Base-by-base conservation (phyloP, 192 early-diverging fungal genomes). In the Podila epicladia region DNA sequence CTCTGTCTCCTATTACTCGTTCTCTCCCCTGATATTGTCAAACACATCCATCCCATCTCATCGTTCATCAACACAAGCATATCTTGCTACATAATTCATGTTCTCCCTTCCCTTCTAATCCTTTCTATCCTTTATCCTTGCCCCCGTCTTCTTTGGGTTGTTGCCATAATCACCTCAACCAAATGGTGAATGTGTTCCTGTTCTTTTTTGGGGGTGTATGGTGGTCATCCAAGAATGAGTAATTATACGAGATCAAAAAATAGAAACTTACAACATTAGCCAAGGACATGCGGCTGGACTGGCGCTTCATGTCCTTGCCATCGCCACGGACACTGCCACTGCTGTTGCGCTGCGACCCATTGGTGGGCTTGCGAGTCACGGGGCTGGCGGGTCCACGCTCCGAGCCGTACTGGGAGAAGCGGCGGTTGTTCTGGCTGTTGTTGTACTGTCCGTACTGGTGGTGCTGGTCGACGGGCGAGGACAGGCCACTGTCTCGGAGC, bases 331-430 rank as follows among this genome's bases (percentile, higher is more conserved):
- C 65, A 75, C n/a, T 69, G 51, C 67, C 59, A 59, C 67, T 71
- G 69, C 75, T 78, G 65, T 78, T 78, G 35, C 75, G 64, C 65
- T 78, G 75, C 5, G 75, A 78, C 49, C 75, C 75, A 11, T 62
- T 71, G 37, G 65, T 79, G n/a, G 58, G 33, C 70, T 79, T 79
- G 70, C 75, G 75, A 19, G 70, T 67, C 65, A 72, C 8, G 19
- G 75, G 75, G 45, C 75, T 73, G 22, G 71, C 38, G 4, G 77
- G 71, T 13, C 61, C 77, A 31, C 77, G 77, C 57, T 80, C 77
- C 51, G 77, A 73, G 22, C 71, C 71, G 53, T 80, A 80, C 71
- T 80, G 77, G 2, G 77, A 80, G 49, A 69, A 80, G 55, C 77
- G 77, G 11, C 77, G 70, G 19, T 80, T 71, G 45, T 72, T 71